Conservation (phyloP, 257 asterid genomes). For the Jacaranda copaia region DNA sequence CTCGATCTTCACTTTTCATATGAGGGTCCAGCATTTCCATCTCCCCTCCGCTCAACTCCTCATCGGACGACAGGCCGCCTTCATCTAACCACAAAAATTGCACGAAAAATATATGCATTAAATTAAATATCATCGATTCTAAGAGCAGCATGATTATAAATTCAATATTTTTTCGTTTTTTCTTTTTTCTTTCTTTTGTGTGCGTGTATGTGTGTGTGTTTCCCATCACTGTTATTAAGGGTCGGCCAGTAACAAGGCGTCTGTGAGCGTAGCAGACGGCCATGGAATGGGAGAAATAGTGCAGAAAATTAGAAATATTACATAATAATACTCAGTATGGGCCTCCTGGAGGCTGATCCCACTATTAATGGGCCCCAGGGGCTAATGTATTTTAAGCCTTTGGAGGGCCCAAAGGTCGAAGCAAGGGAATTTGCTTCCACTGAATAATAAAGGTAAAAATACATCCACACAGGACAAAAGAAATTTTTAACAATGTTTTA, state of each 20-base stretch:
- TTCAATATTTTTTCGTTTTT: too few relatives aligned
- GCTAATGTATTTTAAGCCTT: neutral
- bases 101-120: neutral
- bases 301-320: neutral
- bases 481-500: too few relatives aligned
- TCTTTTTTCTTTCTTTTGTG: too few relatives aligned
- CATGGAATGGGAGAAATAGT: neutral
- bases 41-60: slow-evolving; percentile 75
- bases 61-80: slow-evolving; percentile 68
- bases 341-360: slow-evolving; percentile 26
- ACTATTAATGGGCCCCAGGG: slow-evolving; percentile 20
- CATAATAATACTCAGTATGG: slow-evolving; percentile 21
- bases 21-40: slow-evolving; percentile 48
- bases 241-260: neutral
- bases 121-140: neutral
- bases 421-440: neutral
- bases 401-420: neutral
- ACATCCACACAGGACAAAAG: too few relatives aligned
- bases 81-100: slow-evolving; percentile 47
- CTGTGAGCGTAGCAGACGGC: slow-evolving; percentile 23
- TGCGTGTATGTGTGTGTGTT: too few relatives aligned
- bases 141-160: neutral
- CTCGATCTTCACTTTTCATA: slow-evolving; percentile 61
- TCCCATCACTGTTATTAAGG: neutral
- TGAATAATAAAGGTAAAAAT: too few relatives aligned